Evolutionary conservation across 495 filamentous ascomycete species (phyloP).

Genomic region (Zalerion maritima): DNA sequence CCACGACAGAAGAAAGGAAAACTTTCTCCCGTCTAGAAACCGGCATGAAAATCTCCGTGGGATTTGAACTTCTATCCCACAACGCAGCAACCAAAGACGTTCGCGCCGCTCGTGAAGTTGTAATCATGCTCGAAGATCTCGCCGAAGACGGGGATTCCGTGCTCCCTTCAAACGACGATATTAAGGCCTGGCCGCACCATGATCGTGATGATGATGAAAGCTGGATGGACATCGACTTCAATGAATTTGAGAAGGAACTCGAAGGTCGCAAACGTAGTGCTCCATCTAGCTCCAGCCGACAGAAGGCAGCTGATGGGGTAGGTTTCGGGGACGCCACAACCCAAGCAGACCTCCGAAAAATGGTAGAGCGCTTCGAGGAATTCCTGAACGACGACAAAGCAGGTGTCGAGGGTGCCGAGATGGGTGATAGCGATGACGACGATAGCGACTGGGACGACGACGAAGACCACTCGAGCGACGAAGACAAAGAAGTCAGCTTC

Average conservation of each 20-base stretch:
- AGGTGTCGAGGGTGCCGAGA: conserved; percentile 61
- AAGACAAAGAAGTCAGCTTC: conserved; percentile 66
- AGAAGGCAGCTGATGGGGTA: conserved; percentile 12
- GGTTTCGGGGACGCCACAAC: conserved; percentile 66
- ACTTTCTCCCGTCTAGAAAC: conserved; percentile 41
- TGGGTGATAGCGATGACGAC: conserved; percentile 59
- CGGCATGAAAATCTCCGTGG: conserved; percentile 81
- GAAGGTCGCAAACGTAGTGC: conserved; percentile 12
- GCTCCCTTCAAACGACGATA: conserved; percentile 61
- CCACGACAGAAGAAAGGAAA: conserved; percentile 16
- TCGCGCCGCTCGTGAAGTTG: conserved; percentile 53
- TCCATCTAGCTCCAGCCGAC: too few relatives aligned
- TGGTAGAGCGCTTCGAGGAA: conserved; percentile 82
- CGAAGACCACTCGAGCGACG: conserved; percentile 32
- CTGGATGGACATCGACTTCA: conserved; percentile 89
- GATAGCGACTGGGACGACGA: conserved; percentile 26
- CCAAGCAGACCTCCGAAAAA: conserved; percentile 73
- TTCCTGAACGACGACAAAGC: conserved; percentile 81
- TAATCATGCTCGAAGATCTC: conserved; percentile 59
- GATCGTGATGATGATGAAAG: conserved; percentile 59
- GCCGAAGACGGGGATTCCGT: conserved; percentile 36
- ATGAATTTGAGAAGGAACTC: conserved; percentile 75
- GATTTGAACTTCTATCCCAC: conserved; percentile 75
- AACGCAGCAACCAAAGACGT: conserved; percentile 52
- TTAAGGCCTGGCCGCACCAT: conserved; percentile 48